Evolutionary conservation across 2,329 filamentous ascomycete genomes (phyloP).

Genomic region (Celoporthe dispersa): DNA sequence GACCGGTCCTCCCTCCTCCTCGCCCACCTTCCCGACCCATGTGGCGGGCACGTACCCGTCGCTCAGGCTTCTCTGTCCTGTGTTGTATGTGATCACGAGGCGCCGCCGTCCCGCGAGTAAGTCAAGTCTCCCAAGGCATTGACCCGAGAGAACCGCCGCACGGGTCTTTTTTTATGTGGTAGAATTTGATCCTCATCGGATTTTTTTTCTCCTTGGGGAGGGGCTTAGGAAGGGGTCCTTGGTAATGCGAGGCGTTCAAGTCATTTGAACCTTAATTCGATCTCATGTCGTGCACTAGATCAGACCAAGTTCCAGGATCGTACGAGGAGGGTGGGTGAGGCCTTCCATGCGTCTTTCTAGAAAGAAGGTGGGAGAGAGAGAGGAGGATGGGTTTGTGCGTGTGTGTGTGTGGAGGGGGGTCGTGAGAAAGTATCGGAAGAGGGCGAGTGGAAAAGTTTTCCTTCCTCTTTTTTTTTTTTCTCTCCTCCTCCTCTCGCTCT

Average conservation of each 20-base stretch:
- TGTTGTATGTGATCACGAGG: neutral
- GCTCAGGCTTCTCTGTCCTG: neutral
- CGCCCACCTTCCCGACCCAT: neutral
- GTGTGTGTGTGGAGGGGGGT: neutral
- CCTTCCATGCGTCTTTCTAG: conserved; percentile 22
- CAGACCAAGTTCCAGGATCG: conserved; percentile 10
- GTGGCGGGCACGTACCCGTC: neutral
- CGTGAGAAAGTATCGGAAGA: neutral
- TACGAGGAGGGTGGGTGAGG: neutral
- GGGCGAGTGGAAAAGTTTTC: neutral
- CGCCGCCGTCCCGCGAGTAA: neutral
- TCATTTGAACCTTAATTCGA: conserved; percentile 28
- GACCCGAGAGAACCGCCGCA: neutral
- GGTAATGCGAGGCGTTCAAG: conserved; percentile 3
- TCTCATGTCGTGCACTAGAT: conserved; percentile 8
- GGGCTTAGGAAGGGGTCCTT: too few species aligned
- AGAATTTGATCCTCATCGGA: neutral
- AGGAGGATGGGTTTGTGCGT: neutral
- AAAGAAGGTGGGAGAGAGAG: neutral
- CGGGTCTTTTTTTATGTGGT: neutral
- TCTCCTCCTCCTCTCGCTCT: too few species aligned
- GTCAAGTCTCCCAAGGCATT: neutral
- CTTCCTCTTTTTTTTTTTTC: neutral
- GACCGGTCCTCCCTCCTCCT: neutral
- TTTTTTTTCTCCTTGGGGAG: neutral